These are phyloP conservation scores for Colletotrichum siamense DNA, from an alignment of 2,329 filamentous ascomycete species.

Conservation along the genomic window DNA sequence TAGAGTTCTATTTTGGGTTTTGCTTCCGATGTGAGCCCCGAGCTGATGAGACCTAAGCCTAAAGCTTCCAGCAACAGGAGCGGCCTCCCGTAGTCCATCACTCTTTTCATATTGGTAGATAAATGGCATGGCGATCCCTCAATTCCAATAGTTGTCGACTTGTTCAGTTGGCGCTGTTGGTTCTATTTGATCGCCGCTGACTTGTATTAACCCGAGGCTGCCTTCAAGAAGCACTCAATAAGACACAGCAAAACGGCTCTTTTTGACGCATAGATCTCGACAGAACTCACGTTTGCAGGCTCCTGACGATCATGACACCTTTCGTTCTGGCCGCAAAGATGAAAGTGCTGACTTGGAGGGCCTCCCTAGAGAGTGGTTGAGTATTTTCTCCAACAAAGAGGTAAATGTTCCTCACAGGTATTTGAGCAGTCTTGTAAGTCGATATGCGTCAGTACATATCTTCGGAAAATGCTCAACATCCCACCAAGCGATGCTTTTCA, in stretches of 20 bases:
- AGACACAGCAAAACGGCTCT: neutral
- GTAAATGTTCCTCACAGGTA: accelerated
- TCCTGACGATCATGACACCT: neutral
- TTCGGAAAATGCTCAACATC: neutral
- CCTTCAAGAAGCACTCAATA: neutral
- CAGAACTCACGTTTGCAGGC: neutral
- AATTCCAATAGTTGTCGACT: too few species aligned
- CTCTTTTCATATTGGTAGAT: neutral
- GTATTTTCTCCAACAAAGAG: accelerated
- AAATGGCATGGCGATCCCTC: neutral
- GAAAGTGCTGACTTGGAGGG: neutral
- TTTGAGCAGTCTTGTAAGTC: neutral
- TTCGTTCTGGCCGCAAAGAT: neutral
- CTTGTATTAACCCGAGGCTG: neutral
- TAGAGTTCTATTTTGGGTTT: neutral
- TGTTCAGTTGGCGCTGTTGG: neutral
- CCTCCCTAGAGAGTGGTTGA: accelerated
- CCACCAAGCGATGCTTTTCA: neutral
- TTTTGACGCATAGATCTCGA: neutral
- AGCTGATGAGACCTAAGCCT: neutral
- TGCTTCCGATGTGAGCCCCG: neutral
- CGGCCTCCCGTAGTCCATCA: accelerated
- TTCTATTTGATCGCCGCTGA: neutral
- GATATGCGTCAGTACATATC: neutral
- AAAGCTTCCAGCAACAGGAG: accelerated